A percentile compares a stretch with the other conserved stretches of the same genome.
Evolutionary conservation across 371 early-diverging fungal genomes (phyloP).

Genomic region (Syncephalis fuscata): DNA sequence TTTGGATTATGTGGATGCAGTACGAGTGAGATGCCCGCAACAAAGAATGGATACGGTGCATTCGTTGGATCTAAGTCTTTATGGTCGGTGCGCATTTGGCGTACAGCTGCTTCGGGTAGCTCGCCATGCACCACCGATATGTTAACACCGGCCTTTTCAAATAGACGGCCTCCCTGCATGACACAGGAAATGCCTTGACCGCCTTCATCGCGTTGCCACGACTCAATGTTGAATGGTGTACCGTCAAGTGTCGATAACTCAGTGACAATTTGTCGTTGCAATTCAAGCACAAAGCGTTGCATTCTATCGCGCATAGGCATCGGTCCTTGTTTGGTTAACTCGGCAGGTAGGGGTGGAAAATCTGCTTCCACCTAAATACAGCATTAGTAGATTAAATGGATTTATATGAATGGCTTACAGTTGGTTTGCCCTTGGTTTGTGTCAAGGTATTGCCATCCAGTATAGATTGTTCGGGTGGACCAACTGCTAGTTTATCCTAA

Average conservation of each 20-base stretch:
- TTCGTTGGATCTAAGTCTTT: constrained; percentile 30
- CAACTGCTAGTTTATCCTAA: no score
- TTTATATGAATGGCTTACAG: no score
- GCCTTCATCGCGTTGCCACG: constrained; percentile 63
- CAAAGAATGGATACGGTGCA: constrained; percentile 55
- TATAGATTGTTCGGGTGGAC: no score
- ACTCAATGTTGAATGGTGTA: constrained; percentile 49
- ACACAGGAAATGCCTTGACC: constrained; percentile 90
- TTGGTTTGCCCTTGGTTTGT: no score
- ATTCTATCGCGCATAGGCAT: constrained; percentile 65
- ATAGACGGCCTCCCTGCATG: constrained; percentile 74
- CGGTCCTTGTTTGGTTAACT: not conserved
- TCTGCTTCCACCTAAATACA: no score
- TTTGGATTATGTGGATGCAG: constrained; percentile 91
- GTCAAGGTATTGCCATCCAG: no score
- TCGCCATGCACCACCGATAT: constrained; percentile 64
- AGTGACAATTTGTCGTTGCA: constrained; percentile 52
- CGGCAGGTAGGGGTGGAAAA: no score
- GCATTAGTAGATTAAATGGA: no score
- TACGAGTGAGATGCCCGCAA: constrained; percentile 81
- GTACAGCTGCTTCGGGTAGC: constrained; percentile 49
- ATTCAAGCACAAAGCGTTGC: constrained; percentile 52
- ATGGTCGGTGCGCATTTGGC: constrained; percentile 57
- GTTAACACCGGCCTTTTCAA: constrained; percentile 92
- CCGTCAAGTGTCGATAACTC: constrained; percentile 42